These are phyloP conservation scores for Paxillus involutus DNA, from an alignment of 768 basidiomycete genomes.

Conservation along the genomic window DNA sequence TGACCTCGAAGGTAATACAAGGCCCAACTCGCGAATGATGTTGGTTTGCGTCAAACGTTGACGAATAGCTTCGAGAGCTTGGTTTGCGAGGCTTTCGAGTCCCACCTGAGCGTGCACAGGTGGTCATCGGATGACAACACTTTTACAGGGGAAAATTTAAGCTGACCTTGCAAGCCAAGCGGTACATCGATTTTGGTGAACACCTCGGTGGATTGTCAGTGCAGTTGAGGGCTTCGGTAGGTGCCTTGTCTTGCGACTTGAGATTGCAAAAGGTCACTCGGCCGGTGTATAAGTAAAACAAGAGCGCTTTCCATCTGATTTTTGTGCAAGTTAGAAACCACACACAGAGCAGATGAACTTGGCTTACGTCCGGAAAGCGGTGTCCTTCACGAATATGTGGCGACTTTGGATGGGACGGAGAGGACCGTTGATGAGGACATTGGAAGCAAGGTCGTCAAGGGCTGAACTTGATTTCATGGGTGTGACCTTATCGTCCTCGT, in stretches of 20 bases:
- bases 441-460: neutral
- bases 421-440: neutral
- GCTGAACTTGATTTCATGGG: neutral
- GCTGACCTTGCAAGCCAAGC: conserved; percentile 33
- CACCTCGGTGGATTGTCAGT: conserved; percentile 9
- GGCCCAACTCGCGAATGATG: conserved; percentile 24
- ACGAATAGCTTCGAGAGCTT: conserved; percentile 19
- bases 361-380: no score
- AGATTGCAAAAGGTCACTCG: conserved; percentile 30
- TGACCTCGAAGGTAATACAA: no score
- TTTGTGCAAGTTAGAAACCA: no score
- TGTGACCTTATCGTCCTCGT: no score
- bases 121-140: neutral
- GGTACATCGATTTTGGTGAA: conserved; percentile 40
- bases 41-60: conserved; percentile 18
- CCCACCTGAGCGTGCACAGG: conserved; percentile 13
- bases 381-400: no score
- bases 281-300: conserved; percentile 36
- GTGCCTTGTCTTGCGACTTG: conserved; percentile 7
- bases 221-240: neutral
- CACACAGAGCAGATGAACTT: no score
- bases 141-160: neutral
- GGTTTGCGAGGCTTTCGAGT: conserved; percentile 10
- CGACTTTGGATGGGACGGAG: neutral
- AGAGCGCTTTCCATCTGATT: no score